Evolutionary conservation across 2,329 filamentous ascomycete species (phyloP).

Genomic region (Fusarium algeriense): DNA sequence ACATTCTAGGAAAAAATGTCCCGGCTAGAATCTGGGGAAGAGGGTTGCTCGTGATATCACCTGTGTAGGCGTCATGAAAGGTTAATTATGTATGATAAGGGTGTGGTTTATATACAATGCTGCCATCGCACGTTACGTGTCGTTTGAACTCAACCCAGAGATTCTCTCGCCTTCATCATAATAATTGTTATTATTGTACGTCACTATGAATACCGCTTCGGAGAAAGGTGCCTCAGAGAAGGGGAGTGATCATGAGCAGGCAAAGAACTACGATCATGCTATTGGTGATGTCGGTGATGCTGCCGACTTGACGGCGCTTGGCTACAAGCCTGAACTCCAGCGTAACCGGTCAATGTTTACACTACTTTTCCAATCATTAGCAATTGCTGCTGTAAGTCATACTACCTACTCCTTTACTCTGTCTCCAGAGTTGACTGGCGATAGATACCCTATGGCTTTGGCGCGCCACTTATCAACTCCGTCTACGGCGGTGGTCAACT

Average conservation of each 20-base stretch:
- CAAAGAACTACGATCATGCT: slow-evolving; percentile 12
- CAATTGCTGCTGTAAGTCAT: slow-evolving; percentile 44
- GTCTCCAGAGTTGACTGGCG: background rate
- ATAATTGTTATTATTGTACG: background rate
- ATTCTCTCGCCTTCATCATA: background rate
- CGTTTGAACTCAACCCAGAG: background rate
- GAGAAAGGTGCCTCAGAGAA: slow-evolving; percentile 30
- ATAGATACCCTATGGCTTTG: slow-evolving; percentile 46
- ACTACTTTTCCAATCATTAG: slow-evolving; percentile 46
- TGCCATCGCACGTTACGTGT: background rate
- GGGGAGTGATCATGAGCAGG: slow-evolving; percentile 24
- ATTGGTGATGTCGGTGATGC: slow-evolving; percentile 34
- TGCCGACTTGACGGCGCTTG: slow-evolving; percentile 56
- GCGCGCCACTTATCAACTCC: slow-evolving; percentile 41
- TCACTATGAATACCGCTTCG: slow-evolving; percentile 15
- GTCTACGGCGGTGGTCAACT: slow-evolving; percentile 45
- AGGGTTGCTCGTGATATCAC: slow-evolving; percentile 22
- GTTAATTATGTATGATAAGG: slow-evolving; percentile 1
- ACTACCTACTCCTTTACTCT: fast-evolving
- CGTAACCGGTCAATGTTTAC: slow-evolving; percentile 48
- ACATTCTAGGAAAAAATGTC: slow-evolving; percentile 36
- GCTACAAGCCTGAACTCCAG: slow-evolving; percentile 57
- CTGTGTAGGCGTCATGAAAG: slow-evolving; percentile 14
- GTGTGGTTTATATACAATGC: slow-evolving; percentile 29
- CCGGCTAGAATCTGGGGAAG: slow-evolving; percentile 33